These are phyloP conservation scores for Lathyrus tuberosus DNA, from an alignment of 306 rosid genomes.

Conservation along the genomic window DNA sequence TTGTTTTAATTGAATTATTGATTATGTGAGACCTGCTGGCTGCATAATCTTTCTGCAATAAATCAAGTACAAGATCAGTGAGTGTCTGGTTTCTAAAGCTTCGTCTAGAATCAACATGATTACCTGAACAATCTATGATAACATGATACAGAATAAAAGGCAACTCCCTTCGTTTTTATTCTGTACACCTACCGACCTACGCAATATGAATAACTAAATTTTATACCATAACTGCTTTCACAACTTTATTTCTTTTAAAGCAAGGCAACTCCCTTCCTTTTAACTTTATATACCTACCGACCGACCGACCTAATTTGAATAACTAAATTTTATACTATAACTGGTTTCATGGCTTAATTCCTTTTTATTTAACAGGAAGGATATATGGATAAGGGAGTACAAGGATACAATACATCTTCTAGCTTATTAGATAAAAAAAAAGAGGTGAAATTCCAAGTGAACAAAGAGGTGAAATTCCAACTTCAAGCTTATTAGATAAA, in stretches of 20 bases:
- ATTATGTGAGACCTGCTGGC: constrained; percentile 87
- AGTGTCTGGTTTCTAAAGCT: too few relatives aligned
- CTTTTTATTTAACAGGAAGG: background rate
- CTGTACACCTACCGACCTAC: too few relatives aligned
- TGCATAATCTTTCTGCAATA: constrained; percentile 81
- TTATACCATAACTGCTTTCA: constrained; percentile 27
- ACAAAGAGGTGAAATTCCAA: too few relatives aligned
- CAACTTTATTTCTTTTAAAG: too few relatives aligned
- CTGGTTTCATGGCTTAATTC: constrained; percentile 17
- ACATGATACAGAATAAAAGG: too few relatives aligned
- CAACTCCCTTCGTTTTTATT: too few relatives aligned
- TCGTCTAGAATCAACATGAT: too few relatives aligned
- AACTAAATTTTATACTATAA: constrained; percentile 22
- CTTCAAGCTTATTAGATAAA: too few relatives aligned
- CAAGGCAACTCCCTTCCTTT: background rate
- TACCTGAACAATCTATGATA: too few relatives aligned
- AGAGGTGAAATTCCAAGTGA: too few relatives aligned
- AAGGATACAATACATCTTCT: background rate
- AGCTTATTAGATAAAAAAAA: too few relatives aligned
- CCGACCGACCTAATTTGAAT: background rate
- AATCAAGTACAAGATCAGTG: constrained; percentile 31
- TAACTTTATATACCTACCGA: background rate
- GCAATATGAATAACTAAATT: too few relatives aligned
- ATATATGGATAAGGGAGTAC: background rate
- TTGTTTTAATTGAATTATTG: constrained; percentile 80